Evolutionary conservation across 2,329 filamentous ascomycete genomes (phyloP), one percentile per base, ranked within the genome.

Genomic region (Incumbomyces lentus): DNA sequence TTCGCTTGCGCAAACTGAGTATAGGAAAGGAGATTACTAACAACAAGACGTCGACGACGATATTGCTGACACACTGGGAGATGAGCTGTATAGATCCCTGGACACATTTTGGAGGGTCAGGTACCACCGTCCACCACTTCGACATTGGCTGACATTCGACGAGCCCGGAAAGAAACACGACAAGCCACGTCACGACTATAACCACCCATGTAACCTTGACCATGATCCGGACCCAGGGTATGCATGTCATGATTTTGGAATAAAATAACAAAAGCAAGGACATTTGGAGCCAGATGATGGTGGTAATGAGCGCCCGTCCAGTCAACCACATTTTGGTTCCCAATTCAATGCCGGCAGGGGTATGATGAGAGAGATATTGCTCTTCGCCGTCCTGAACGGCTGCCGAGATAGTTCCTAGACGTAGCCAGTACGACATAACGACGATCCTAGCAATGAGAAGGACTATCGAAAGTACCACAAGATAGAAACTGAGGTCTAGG

Each of bases 51-150:
- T 60, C 55, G 8, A 66, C 64, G 6, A 58, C 43, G 39, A 63
- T 60, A 49, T 66, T 65, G 40, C 60, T 55, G 12, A 61, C 52
- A 13, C 60, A 62, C 16, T 65, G 59, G 6, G 59, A 53, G 18
- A 65, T 48, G 4, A 66, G 54, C 40, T 67, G 63, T 7, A 62
- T 18, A 18, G 61, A 59, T 13, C 62, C 61, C 46, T 57, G 48
- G 30, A 56, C 52, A 50, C 63, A 66, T 54, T n/a, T 59, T 58
- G 63, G 64, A 42, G 64, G 62, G 46, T 58, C 54, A 40, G 62
- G 75, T 1, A 69, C 54, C 44, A 78, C 70, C 56, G 76, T 74
- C 74, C 74, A 79, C 59, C 78, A 77, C 44, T 75, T 69, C 40
- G 63, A 55, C 53, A 77, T 71, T 2, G 74, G 74, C 11, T 66